Evolutionary conservation across 106 monocot species (phyloP).

Genomic region (Dioscorea alata): DNA sequence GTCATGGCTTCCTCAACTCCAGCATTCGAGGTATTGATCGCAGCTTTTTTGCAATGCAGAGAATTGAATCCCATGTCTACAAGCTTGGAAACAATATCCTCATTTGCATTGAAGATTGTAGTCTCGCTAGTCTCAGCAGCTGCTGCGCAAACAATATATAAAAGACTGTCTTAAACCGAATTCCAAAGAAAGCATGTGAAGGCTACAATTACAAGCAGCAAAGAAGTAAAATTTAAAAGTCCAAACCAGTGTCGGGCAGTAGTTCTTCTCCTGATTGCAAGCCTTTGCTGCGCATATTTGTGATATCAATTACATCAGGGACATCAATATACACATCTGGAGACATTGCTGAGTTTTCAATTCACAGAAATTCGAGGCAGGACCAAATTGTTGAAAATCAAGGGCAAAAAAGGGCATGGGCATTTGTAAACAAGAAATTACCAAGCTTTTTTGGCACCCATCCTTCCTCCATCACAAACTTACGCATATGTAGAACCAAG

Average conservation of each 20-base stretch:
- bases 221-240: background rate
- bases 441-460: conserved; percentile 99
- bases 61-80: conserved; percentile 86
- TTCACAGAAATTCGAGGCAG: background rate
- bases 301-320: conserved; percentile 90
- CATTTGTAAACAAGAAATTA: conserved; percentile 13
- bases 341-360: background rate
- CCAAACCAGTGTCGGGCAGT: conserved; percentile 72
- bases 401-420: background rate
- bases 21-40: conserved; percentile 78
- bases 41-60: conserved; percentile 95
- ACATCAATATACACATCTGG: conserved; percentile 98
- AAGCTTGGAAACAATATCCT: conserved; percentile 75
- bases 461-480: conserved; percentile 94
- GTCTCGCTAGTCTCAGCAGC: conserved; percentile 28
- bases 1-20: conserved; percentile 97
- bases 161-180: background rate
- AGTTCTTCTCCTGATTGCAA: conserved; percentile 82
- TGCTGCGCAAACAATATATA: conserved; percentile 19
- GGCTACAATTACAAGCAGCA: background rate
- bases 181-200: background rate
- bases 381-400: too few relatives aligned
- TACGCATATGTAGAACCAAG: conserved; percentile 89
- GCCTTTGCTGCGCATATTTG: conserved; percentile 84
- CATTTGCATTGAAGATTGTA: conserved; percentile 27